Evolutionary conservation across 106 monocot species (phyloP).

Genomic region (Phalaenopsis equestris): DNA sequence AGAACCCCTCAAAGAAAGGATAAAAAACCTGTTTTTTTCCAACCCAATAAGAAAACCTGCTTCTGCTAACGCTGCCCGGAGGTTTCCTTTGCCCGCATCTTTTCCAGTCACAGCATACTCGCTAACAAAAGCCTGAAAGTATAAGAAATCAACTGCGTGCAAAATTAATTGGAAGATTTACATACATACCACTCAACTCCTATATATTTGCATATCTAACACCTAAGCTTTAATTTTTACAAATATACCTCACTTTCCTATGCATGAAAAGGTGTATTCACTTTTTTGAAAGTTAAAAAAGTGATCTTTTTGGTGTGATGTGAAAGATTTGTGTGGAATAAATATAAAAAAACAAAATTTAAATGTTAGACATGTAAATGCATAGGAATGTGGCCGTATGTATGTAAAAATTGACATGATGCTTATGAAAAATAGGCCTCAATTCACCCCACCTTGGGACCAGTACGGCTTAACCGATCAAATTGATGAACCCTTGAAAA

Average conservation of each 20-base stretch:
- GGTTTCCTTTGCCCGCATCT: slow-evolving; percentile 74
- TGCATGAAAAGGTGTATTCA: no score
- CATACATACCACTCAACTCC: no score
- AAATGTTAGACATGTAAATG: no score
- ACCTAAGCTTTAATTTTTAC: no score
- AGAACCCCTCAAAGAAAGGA: neutral
- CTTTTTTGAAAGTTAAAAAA: no score
- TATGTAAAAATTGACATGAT: neutral
- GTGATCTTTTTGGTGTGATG: no score
- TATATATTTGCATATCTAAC: no score
- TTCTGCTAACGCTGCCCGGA: slow-evolving; percentile 68
- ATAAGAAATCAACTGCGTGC: neutral
- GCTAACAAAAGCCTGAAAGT: slow-evolving; percentile 72
- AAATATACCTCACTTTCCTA: no score
- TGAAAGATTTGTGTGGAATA: no score
- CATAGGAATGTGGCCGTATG: no score
- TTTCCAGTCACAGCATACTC: slow-evolving; percentile 75
- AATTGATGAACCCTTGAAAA: slow-evolving; percentile 67
- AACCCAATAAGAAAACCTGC: slow-evolving; percentile 78
- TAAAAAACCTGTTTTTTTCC: slow-evolving; percentile 63
- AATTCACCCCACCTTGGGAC: slow-evolving; percentile 50
- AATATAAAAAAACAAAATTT: no score
- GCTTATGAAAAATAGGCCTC: neutral
- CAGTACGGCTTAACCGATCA: slow-evolving; percentile 52
- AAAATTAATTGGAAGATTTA: neutral